phyloP scores from a whole-genome alignment of 1,284 basidiomycete genomes.

The Melampsora larici-populina region DNA sequence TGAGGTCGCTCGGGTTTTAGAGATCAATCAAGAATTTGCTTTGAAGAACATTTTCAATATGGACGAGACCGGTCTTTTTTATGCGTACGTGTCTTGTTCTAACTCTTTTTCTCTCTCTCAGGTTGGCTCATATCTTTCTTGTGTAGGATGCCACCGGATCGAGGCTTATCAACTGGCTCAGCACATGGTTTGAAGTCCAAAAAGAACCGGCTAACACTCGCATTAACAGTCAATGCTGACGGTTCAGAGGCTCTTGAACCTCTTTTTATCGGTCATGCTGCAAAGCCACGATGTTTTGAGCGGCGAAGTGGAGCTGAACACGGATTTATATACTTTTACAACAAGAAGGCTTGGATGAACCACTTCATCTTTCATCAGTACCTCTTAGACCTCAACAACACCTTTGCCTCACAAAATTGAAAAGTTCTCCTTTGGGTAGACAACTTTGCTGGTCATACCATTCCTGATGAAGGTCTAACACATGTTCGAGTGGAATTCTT shows the following conservation, averaged over 20 bases:
- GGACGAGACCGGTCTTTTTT: constrained; percentile 28
- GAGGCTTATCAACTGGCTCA: neutral
- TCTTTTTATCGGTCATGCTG: neutral
- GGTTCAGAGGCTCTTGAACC: neutral
- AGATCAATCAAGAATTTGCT: neutral
- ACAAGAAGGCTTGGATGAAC: neutral
- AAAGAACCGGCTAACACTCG: neutral
- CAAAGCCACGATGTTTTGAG: neutral
- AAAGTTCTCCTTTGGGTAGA: neutral
- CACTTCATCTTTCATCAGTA: neutral
- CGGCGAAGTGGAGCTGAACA: neutral
- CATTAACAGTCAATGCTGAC: neutral
- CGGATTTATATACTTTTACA: neutral
- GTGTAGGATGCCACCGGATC: neutral
- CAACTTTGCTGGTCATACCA: neutral
- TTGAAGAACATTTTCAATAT: constrained; percentile 22
- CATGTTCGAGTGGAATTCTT: constrained; percentile 16
- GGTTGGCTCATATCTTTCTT: no score
- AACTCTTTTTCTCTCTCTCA: neutral
- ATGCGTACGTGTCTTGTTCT: constrained; percentile 3
- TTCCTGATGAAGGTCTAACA: neutral
- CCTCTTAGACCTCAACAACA: neutral
- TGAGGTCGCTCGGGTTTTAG: neutral
- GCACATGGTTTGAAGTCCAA: neutral
- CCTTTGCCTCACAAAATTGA: neutral